A percentile compares a stretch with the other conserved stretches of the same genome.
Conservation (phyloP, 257 asterid species). For the Plantago major region DNA sequence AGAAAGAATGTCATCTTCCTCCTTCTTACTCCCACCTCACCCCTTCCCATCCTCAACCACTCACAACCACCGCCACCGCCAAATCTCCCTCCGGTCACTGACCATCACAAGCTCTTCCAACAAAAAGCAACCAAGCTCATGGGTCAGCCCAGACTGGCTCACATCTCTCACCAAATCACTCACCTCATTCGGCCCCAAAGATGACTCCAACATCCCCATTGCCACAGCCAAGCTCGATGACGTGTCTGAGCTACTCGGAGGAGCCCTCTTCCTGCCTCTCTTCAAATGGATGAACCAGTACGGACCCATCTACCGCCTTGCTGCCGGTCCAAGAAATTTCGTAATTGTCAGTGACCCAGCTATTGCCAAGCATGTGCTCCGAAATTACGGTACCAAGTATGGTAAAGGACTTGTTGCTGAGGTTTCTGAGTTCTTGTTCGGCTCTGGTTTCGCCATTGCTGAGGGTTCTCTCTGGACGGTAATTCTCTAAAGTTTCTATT, state of each 20-base stretch:
- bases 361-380: conserved; percentile 80
- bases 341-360: conserved; percentile 89
- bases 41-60: conserved; percentile 17
- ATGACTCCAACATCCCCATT: conserved; percentile 78
- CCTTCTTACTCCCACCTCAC: conserved; percentile 34
- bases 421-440: conserved; percentile 93
- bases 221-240: conserved; percentile 86
- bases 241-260: conserved; percentile 83
- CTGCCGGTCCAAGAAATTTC: conserved; percentile 82
- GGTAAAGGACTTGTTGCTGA: conserved; percentile 83
- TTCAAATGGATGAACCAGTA: conserved; percentile 89
- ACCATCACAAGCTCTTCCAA: conserved; percentile 39
- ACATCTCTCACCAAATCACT: conserved; percentile 66
- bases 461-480: conserved; percentile 98
- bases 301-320: conserved; percentile 81
- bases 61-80: conserved; percentile 20
- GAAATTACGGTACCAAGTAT: conserved; percentile 77
- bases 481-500: conserved; percentile 8
- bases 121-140: conserved; percentile 49
- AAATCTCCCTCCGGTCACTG: conserved; percentile 19
- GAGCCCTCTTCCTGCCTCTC: conserved; percentile 85
- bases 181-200: conserved; percentile 52
- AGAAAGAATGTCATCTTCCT: conserved; percentile 8
- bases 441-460: conserved; percentile 97
- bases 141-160: conserved; percentile 94